A percentile compares a stretch with the other conserved stretches of the same genome.
phyloP scores from a whole-genome alignment of 2,329 filamentous ascomycete species.

The Lojkania enalia region DNA sequence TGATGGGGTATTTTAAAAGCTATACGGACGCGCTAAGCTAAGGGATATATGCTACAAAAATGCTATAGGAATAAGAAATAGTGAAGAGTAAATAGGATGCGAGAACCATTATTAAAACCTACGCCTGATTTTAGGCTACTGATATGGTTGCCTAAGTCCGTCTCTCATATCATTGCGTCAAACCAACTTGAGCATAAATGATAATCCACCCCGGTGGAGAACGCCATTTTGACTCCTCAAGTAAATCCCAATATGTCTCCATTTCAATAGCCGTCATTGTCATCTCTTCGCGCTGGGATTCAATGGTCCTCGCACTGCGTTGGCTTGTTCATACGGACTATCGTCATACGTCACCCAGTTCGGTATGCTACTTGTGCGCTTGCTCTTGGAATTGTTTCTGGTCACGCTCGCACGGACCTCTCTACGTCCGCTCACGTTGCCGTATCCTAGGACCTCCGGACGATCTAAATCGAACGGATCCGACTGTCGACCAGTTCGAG shows the following conservation, averaged over 20 bases:
- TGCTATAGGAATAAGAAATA: background rate
- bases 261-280: constrained; percentile 9
- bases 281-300: constrained; percentile 23
- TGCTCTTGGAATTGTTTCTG: constrained; percentile 30
- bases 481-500: constrained; percentile 40
- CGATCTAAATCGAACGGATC: constrained; percentile 48
- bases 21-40: constrained; percentile 1
- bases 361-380: constrained; percentile 33
- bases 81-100: background rate
- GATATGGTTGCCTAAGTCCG: background rate
- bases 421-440: constrained; percentile 28
- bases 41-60: constrained; percentile 6
- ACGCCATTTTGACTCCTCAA: constrained; percentile 1
- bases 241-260: background rate
- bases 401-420: constrained; percentile 36
- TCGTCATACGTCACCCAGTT: constrained; percentile 32
- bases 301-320: constrained; percentile 18
- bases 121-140: background rate
- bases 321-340: constrained; percentile 22
- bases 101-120: background rate
- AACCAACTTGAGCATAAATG: background rate
- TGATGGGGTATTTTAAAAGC: constrained; percentile 1
- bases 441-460: constrained; percentile 44
- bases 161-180: background rate
- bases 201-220: background rate